Evolutionary conservation across 1,139 yeast genomes (phyloP).

Genomic region (Scheffersomyces cryptocercus): DNA sequence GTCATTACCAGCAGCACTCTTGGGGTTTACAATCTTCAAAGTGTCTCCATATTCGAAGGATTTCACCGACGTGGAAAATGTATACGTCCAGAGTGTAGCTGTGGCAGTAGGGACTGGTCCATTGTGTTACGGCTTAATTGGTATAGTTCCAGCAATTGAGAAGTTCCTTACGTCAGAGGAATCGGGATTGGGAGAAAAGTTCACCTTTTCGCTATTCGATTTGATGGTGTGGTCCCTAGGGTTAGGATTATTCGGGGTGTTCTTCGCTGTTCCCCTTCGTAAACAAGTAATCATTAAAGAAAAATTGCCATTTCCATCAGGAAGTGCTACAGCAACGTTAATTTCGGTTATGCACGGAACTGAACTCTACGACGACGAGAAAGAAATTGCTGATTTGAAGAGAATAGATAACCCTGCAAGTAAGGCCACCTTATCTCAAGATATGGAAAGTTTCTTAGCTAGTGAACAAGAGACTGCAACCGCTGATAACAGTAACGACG

Average conservation of each 20-base stretch:
- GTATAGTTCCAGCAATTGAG: slow-evolving; percentile 96
- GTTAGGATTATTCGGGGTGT: slow-evolving; percentile 89
- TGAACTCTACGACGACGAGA: slow-evolving; percentile 46
- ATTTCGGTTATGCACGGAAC: slow-evolving; percentile 84
- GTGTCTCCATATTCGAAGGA: slow-evolving; percentile 45
- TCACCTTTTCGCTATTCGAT: slow-evolving; percentile 46
- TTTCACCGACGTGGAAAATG: slow-evolving; percentile 91
- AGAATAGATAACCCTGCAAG: not conserved
- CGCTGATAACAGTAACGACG: not conserved
- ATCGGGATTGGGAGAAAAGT: slow-evolving; percentile 56
- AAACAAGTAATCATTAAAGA: slow-evolving; percentile 83
- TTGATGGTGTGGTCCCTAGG: slow-evolving; percentile 82
- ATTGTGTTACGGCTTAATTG: slow-evolving; percentile 89
- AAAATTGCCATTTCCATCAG: slow-evolving; percentile 89
- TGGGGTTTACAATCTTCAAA: slow-evolving; percentile 83
- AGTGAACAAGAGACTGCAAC: slow-evolving; percentile 1
- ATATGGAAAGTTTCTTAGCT: slow-evolving; percentile 7
- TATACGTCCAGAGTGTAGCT: slow-evolving; percentile 86
- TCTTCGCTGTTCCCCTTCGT: slow-evolving; percentile 88
- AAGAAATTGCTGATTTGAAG: slow-evolving; percentile 3
- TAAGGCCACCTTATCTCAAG: slow-evolving; percentile 15
- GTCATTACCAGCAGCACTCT: slow-evolving; percentile 92
- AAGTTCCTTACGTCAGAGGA: slow-evolving; percentile 79
- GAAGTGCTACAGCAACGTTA: slow-evolving; percentile 92
- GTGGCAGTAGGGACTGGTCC: slow-evolving; percentile 99